Evolutionary conservation across 805 yeast genomes (phyloP), one percentile per base, ranked within the genome.

Genomic region (Komagataella populi): DNA sequence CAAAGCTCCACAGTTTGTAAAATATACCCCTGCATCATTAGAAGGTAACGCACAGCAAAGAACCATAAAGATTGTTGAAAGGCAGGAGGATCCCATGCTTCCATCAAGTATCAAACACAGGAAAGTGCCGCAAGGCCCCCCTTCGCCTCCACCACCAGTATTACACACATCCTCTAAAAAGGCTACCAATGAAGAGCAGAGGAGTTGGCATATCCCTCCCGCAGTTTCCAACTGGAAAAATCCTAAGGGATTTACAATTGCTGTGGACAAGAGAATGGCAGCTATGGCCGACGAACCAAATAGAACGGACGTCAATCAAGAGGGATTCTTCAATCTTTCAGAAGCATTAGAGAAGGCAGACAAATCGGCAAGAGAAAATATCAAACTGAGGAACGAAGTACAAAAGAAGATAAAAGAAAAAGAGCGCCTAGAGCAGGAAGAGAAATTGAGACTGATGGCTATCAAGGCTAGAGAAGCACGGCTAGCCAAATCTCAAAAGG

Each of bases 181-280:
- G 59, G 63, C 84, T 17, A 77, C 89, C 0, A 77, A 78, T 23
- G 87, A 83, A 56, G 95, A 89, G 50, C 85, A 81, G 55, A 79
- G 77, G 23, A 74, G 78, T 54, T 91, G 97, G 96, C 74, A 76
- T 48, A 88, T 93, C 30, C 98, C 98, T 0, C 82, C 96, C 0
- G 87, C 95, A 1, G 78, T 91, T 0, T 91, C 98, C 1, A 88
- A 87, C 63, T 93, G 98, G 97, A 90, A 89, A 64, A 93, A 93
- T 64, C 87, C 90, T 16, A 84, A 86, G 57, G 97, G 98, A 1
- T 87, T 81, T 61, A 81, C 96, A 0, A 82, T 90, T 47, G 80
- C 84, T 0, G 65, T 90, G 45, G 96, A 89, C 51, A 86, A 84
- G 59, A 71, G 97, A 53, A 70, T 87, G 51, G 83, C 83, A 1